These are phyloP conservation scores for Verticillium dahliae DNA, from an alignment of 2,329 filamentous ascomycete genomes.

Conservation along the genomic window DNA sequence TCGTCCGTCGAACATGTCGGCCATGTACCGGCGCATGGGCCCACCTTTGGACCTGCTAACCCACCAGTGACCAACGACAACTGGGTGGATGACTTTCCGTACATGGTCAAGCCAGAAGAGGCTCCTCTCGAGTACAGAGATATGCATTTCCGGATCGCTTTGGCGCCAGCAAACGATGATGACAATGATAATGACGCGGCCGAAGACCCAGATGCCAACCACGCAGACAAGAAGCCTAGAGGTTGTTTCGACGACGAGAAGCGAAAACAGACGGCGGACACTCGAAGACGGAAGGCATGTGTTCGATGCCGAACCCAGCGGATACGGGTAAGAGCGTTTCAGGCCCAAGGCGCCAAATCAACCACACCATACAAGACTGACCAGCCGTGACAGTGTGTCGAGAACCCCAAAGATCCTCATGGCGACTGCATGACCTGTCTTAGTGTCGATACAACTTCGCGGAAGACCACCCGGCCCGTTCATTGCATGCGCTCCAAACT, in stretches of 20 bases:
- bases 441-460: conserved; percentile 27
- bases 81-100: neutral
- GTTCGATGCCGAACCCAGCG: conserved; percentile 39
- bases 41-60: neutral
- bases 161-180: neutral
- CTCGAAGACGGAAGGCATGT: conserved; percentile 31
- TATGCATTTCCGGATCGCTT: neutral
- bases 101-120: neutral
- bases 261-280: conserved; percentile 24
- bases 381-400: conserved; percentile 24
- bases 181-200: neutral
- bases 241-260: conserved; percentile 14
- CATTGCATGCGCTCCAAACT: conserved; percentile 37
- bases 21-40: neutral
- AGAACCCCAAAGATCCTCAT: conserved; percentile 20
- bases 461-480: conserved; percentile 38
- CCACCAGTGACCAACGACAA: neutral
- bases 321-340: conserved; percentile 27
- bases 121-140: neutral
- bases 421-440: conserved; percentile 33
- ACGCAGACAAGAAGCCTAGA: neutral
- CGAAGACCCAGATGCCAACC: neutral
- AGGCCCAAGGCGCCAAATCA: neutral
- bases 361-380: neutral
- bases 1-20: neutral